Conservation (phyloP, 2,329 filamentous ascomycete species). For the Chaetomiaceae sp. region DNA sequence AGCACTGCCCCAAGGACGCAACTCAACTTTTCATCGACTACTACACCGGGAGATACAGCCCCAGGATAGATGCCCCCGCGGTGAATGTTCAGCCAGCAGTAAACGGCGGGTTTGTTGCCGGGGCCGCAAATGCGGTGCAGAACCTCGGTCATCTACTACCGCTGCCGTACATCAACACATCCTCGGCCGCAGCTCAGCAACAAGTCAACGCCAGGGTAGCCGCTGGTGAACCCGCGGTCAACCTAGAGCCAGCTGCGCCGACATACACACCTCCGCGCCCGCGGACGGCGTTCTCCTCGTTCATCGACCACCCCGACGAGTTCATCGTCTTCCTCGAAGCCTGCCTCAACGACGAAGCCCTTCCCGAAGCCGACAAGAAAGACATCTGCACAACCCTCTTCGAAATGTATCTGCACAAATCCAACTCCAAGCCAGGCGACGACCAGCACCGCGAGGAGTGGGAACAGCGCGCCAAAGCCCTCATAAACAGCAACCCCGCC, state of each 20-base stretch:
- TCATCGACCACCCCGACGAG: slow-evolving; percentile 87
- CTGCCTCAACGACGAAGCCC: slow-evolving; percentile 63
- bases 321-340: slow-evolving; percentile 92
- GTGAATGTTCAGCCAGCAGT: slow-evolving; percentile 32
- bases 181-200: slow-evolving; percentile 39
- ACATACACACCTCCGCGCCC: slow-evolving; percentile 77
- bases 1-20: slow-evolving; percentile 74
- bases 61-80: slow-evolving; percentile 53
- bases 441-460: slow-evolving; percentile 64
- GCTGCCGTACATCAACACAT: slow-evolving; percentile 74
- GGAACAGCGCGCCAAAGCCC: slow-evolving; percentile 83
- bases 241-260: slow-evolving; percentile 40
- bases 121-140: slow-evolving; percentile 71
- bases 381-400: slow-evolving; percentile 94
- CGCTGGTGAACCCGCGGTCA: slow-evolving; percentile 46
- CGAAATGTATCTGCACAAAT: slow-evolving; percentile 95
- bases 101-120: slow-evolving; percentile 42
- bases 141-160: slow-evolving; percentile 80
- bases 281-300: slow-evolving; percentile 87
- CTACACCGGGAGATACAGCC: slow-evolving; percentile 78
- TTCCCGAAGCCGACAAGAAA: slow-evolving; percentile 68
- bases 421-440: slow-evolving; percentile 64
- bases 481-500: slow-evolving; percentile 59
- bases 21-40: slow-evolving; percentile 91
- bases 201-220: slow-evolving; percentile 45